These are phyloP conservation scores for Allium fistulosum DNA, from an alignment of 106 monocot species.

Conservation along the genomic window DNA sequence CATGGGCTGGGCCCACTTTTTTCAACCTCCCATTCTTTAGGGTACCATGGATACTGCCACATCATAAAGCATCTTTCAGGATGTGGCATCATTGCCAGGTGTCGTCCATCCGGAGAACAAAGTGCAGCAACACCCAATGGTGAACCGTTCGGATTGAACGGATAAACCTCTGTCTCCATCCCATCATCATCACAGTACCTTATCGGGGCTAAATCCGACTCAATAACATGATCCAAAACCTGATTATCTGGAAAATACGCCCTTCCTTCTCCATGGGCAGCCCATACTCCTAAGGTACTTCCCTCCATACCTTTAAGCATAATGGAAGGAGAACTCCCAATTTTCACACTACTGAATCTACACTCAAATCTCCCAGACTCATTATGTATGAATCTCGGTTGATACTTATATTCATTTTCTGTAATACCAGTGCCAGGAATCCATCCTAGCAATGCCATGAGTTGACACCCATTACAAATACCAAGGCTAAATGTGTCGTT, in stretches of 20 bases:
- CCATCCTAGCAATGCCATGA: conserved; percentile 98
- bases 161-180: conserved; percentile 64
- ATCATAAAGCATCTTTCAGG: conserved; percentile 97
- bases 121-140: conserved; percentile 79
- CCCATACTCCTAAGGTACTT: conserved; percentile 82
- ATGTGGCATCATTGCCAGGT: conserved; percentile 99
- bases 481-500: conserved; percentile 91
- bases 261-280: conserved; percentile 88
- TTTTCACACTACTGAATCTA: conserved; percentile 69
- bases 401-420: conserved; percentile 40
- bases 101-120: conserved; percentile 87
- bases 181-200: conserved; percentile 84
- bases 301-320: conserved; percentile 98
- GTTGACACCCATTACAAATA: conserved; percentile 93
- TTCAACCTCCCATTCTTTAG: conserved; percentile 64
- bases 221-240: conserved; percentile 32
- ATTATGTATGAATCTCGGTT: conserved; percentile 93
- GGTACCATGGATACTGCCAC: conserved; percentile 99
- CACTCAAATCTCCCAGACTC: conserved; percentile 95
- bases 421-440: conserved; percentile 52
- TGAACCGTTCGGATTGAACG: conserved; percentile 95
- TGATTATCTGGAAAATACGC: conserved; percentile 66
- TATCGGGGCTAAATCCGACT: conserved; percentile 52
- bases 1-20: conserved; percentile 83
- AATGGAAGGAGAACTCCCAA: conserved; percentile 68